A percentile compares a stretch with the other conserved stretches of the same genome.
phyloP scores from a whole-genome alignment of 2,329 filamentous ascomycete genomes.

The Myriangium duriaei region DNA sequence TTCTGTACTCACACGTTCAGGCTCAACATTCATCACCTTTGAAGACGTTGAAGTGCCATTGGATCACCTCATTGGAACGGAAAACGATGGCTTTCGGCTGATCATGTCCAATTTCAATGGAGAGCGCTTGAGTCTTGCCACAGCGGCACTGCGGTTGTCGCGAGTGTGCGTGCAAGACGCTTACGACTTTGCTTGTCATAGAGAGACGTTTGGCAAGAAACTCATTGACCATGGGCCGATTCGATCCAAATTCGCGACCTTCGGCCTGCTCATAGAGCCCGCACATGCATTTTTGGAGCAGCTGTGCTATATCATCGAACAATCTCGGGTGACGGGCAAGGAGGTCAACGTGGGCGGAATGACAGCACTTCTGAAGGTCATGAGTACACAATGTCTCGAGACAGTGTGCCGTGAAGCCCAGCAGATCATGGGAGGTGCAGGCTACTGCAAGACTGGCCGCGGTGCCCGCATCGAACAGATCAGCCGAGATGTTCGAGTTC shows the following conservation, averaged over 20 bases:
- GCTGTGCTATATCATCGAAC: slow-evolving; percentile 21
- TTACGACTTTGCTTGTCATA: slow-evolving; percentile 21
- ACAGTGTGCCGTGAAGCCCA: slow-evolving; percentile 43
- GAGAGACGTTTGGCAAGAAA: slow-evolving; percentile 24
- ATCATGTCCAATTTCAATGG: slow-evolving; percentile 34
- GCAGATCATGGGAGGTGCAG: slow-evolving; percentile 42
- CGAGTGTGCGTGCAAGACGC: slow-evolving; percentile 13
- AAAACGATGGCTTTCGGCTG: slow-evolving; percentile 44
- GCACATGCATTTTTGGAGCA: slow-evolving; percentile 22
- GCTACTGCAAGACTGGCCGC: slow-evolving; percentile 38
- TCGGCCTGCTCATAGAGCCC: slow-evolving; percentile 21
- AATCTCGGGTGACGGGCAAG: slow-evolving; percentile 18
- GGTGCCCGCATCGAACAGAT: slow-evolving; percentile 42
- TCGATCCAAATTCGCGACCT: slow-evolving; percentile 19
- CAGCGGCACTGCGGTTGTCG: slow-evolving; percentile 1
- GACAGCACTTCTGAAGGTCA: slow-evolving; percentile 41
- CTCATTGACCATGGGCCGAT: slow-evolving; percentile 25
- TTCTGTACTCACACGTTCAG: slow-evolving; percentile 17
- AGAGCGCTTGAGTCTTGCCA: slow-evolving; percentile 10
- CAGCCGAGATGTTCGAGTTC: slow-evolving; percentile 39
- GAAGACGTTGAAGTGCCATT: slow-evolving; percentile 44
- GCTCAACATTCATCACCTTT: slow-evolving; percentile 39
- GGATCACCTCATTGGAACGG: slow-evolving; percentile 40
- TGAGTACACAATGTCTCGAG: slow-evolving; percentile 41
- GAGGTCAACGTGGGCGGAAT: slow-evolving; percentile 36